phyloP scores from a whole-genome alignment of 306 rosid genomes.

The Lotus japonicus region DNA sequence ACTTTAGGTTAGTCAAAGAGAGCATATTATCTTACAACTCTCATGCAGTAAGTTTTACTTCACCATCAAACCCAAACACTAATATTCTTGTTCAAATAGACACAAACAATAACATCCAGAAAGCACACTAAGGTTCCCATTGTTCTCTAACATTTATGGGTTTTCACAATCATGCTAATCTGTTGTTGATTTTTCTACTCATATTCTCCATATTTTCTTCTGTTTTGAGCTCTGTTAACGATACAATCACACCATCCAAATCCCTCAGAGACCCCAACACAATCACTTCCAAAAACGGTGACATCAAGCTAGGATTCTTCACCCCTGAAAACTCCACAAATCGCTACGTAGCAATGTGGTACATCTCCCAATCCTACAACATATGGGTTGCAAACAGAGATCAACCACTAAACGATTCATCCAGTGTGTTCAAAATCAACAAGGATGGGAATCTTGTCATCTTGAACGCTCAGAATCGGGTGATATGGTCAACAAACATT shows the following conservation, averaged over 20 bases:
- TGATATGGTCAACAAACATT: conserved; percentile 36
- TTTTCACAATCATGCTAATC: not conserved
- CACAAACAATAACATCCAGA: not conserved
- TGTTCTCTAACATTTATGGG: conserved; percentile 13
- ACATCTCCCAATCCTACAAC: not conserved
- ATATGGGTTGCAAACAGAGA: conserved; percentile 37
- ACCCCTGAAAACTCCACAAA: conserved; percentile 20
- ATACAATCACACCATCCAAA: conserved; percentile 2
- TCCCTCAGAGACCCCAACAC: conserved; percentile 17
- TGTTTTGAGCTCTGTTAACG: not conserved
- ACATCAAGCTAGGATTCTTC: conserved; percentile 26
- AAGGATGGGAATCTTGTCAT: conserved; percentile 29
- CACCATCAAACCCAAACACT: not conserved
- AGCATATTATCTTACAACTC: no score
- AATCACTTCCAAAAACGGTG: conserved; percentile 24
- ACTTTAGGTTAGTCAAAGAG: no score
- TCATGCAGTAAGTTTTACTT: no score
- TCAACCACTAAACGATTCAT: conserved; percentile 20
- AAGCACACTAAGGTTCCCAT: not conserved
- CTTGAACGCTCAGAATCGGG: not conserved
- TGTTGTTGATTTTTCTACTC: not conserved
- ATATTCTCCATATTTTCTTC: not conserved
- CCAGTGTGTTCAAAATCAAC: conserved; percentile 15
- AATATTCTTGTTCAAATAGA: not conserved
- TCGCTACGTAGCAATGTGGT: conserved; percentile 32